These are phyloP conservation scores for Agapanthus africanus DNA, from an alignment of 106 monocot genomes.

Conservation along the genomic window DNA sequence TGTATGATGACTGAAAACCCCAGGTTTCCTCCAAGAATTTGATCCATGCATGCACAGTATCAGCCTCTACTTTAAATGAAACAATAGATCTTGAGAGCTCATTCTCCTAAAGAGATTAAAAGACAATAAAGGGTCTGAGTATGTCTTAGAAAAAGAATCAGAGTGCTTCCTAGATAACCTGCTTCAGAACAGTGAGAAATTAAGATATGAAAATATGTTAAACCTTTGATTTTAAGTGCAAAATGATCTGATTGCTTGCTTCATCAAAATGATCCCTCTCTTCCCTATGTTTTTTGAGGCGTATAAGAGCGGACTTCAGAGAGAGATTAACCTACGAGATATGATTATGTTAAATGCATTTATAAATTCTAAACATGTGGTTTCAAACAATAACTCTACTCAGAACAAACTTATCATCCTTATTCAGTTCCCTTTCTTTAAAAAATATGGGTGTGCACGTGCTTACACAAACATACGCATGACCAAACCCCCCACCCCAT, in stretches of 20 bases:
- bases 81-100: conserved; percentile 79
- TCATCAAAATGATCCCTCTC: conserved; percentile 91
- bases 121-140: background rate
- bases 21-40: conserved; percentile 92
- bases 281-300: conserved; percentile 80
- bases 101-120: conserved; percentile 52
- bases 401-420: background rate
- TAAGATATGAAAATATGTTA: background rate
- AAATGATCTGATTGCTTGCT: conserved; percentile 81
- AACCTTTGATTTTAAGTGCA: conserved; percentile 89
- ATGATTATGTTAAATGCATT: background rate
- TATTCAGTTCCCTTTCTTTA: background rate
- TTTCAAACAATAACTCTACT: background rate
- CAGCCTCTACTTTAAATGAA: conserved; percentile 77
- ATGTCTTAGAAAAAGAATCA: conserved; percentile 1
- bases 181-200: background rate
- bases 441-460: no score
- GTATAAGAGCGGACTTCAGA: conserved; percentile 36
- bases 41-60: conserved; percentile 69
- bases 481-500: no score
- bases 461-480: no score
- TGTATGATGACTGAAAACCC: conserved; percentile 46
- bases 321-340: conserved; percentile 63
- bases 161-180: background rate
- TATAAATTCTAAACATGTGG: background rate